Base-by-base conservation (phyloP, 129 eudicot species). In the Artemisia argyi region DNA sequence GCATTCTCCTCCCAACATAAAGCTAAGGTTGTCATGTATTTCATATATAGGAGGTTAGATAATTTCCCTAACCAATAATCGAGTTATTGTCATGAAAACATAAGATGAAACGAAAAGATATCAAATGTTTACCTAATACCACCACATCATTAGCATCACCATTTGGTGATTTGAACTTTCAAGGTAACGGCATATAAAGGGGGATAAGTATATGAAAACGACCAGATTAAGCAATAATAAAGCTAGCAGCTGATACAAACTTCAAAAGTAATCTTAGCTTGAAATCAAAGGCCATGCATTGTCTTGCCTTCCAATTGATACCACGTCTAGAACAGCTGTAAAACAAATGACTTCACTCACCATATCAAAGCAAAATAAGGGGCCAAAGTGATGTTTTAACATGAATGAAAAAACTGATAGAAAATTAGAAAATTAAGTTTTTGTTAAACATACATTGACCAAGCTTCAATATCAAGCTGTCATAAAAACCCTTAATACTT, bases 101-200 rank as follows among this genome's bases (percentile, higher is more conserved):
- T 0, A 22, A 52, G 35, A 19, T 49, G 7, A 28, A 32, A 35
- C 17, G 75, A 8, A 47, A 20, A 55, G 72, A 47, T 50, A 62
- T 54, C 32, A 15, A 67, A 54, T 53, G 12, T 57, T 15, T 69
- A 89, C 98, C 92, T 93, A 97, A 19, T 97, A 95, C 99, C 99
- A 95, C 99, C 99, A 95, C 99, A 95, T 95, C 91, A 91, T 82
- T 30, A 95, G 90, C 97, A 86, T 95, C 70, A 95, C 97, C 67
- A 95, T 81, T 81, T 78, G 88, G 83, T 84, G 86, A 60, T 95
- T 77, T 69, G 97, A 95, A 60, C 99, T 84, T 77, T 95, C 99
- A 50, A 95, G 99, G 62, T 73, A 78, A 26, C 94, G 96, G 0
- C 97, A 89, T 52, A 95, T 61, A 72, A 86, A 81, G 65, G 97